Evolutionary conservation across 192 early-diverging fungal species (phyloP), one percentile per base, ranked within the genome.

Genomic region (Coemansia sp.): DNA sequence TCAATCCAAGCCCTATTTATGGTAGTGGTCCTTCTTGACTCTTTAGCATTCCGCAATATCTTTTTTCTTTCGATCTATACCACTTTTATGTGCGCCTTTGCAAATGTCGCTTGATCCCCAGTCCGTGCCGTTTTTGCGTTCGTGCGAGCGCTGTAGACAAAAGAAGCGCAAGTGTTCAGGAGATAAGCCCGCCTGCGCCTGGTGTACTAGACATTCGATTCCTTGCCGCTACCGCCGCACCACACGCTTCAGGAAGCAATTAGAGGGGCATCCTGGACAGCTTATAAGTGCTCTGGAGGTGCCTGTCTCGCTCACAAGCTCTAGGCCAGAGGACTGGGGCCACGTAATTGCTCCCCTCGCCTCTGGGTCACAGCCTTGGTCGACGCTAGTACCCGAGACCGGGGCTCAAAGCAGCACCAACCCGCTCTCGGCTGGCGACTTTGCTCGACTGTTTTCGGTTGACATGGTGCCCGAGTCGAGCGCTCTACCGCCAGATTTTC

Each of bases 101-200:
- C 16, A 18, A 33, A 79, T 79, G 77, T 63, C 72, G 39, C 67
- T 75, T 28, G 77, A 80, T 71, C 77, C 77, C 5, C 42, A 62
- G 37, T 62, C 73, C 5, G 71, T 82, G 37, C 79, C 79, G 28
- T 82, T 82, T 50, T 62, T 82, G 59, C 73, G 63, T 46, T 76
- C 82, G 6, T 83, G 82, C 59, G 82, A 83, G 72, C 67, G 76
- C 23, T 83, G 82, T 33, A 63, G 82, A 5, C 69, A 73, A 28
- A 78, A 79, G 57, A 83, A 83, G 70, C 73, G 75, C 59, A 75
- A 72, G 67, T 83, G 82, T 62, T 67, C 69, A 2, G 76, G 82
- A 35, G 73, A 78, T 1, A 70, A 69, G 46, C 82, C 82, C 2
- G 70, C 76, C 21, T 83, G 82, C 13, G 67, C 73, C 10, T 77